These are phyloP conservation scores for Solidago caesia DNA, from an alignment of 129 eudicot species.

Conservation along the genomic window DNA sequence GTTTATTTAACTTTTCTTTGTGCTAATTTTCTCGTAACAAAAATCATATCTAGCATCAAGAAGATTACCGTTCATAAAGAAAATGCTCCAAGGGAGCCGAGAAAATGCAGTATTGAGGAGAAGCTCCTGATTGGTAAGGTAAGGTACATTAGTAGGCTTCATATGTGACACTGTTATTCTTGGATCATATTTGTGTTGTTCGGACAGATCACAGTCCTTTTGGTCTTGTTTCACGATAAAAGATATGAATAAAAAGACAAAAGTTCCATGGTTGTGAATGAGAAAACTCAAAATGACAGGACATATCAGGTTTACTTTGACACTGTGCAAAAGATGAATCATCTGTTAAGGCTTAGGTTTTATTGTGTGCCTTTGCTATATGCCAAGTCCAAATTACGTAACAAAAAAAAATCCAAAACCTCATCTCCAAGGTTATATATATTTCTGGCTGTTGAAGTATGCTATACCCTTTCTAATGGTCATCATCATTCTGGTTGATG, in stretches of 20 bases:
- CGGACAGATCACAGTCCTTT: neutral
- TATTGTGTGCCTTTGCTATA: too few species aligned
- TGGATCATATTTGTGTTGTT: neutral
- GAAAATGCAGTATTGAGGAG: conserved; percentile 58
- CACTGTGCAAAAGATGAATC: too few species aligned
- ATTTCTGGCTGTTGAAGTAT: neutral
- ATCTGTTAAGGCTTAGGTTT: too few species aligned
- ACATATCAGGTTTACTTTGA: neutral
- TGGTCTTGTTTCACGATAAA: neutral
- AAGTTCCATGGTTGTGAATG: neutral
- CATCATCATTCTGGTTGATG: conserved; percentile 10
- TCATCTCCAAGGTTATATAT: neutral
- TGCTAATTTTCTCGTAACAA: neutral
- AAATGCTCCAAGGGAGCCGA: conserved; percentile 52
- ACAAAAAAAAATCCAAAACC: too few species aligned
- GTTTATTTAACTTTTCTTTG: neutral
- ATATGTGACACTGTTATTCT: neutral
- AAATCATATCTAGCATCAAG: conserved; percentile 51
- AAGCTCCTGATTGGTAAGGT: conserved; percentile 88
- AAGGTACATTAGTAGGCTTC: conserved; percentile 13
- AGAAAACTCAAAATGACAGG: neutral
- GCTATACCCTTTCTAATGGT: neutral
- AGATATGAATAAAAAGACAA: neutral
- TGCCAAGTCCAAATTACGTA: too few species aligned
- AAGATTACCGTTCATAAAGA: conserved; percentile 71